Base-by-base conservation (phyloP, 176 grass and related monocot genomes). In the Dactylis glomerata region DNA sequence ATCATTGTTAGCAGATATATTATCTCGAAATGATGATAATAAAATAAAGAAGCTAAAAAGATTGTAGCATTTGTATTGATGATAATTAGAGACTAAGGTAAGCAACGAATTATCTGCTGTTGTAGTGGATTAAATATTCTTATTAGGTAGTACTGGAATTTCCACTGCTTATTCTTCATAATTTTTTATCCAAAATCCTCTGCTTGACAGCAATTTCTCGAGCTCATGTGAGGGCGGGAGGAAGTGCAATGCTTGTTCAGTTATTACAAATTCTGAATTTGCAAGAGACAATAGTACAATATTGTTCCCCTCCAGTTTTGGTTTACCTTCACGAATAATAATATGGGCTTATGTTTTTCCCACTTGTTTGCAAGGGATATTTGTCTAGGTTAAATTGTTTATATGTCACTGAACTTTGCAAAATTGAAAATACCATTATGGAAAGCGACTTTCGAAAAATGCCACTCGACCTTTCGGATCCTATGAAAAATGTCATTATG, bases 41-140 rank as follows among this genome's bases (percentile, higher is more conserved):
- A 47, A 38, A 84, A 31, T 46, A 57, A 77, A 27, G 26, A 16
- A 76, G 77, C 33, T 81, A 46, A 80, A 69, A 81, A 37, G n/a
- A 64, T 19, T 33, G 69, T 67, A 76, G 38, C 22, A 24, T 76
- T 40, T 76, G 3, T 78, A 69, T 15, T 49, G 24, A 15, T 64
- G 78, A 9, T n/a, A 24, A 51, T 55, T 56, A 76, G 47, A 37
- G 32, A 61, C 66, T 12, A 58, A 31, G 3, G 36, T 23, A 77
- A 59, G 8, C 15, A 57, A 6, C 5, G 58, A 41, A 27, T 22
- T 44, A 75, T 10, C 11, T 81, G 31, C 36, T 85, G n/a, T 81
- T 62, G 30, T 30, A 22, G 52, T 32, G 47, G 46, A 47, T 11
- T 10, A 81, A 75, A 87, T 58, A 26, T 11, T 40, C 77, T 83